Conservation (phyloP, 192 early-diverging fungal species). For the Dissophora globulifera region DNA sequence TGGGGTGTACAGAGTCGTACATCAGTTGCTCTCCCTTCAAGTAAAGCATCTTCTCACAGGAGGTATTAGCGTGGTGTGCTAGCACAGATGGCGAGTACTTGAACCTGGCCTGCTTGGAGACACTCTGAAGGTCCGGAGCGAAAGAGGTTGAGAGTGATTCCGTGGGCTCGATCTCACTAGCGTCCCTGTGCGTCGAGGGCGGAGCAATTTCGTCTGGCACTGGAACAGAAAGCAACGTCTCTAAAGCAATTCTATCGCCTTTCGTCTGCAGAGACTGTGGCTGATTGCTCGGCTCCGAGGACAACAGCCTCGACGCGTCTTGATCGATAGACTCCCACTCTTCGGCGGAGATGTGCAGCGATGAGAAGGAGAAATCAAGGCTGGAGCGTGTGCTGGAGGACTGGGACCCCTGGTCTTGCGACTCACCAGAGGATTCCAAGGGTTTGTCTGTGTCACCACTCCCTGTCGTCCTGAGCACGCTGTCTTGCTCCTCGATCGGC, state of each 20-base stretch:
- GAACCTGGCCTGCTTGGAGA: not conserved
- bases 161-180: no score
- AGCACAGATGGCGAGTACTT: constrained; percentile 42
- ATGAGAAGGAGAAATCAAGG: constrained; percentile 27
- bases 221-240: not conserved
- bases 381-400: constrained; percentile 1
- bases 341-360: constrained; percentile 18
- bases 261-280: not conserved
- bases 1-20: not conserved
- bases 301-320: not conserved
- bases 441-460: no score
- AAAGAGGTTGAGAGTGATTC: not conserved
- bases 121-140: not conserved
- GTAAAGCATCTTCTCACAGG: constrained; percentile 50
- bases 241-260: not conserved
- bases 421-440: no score
- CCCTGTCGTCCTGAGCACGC: not conserved
- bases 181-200: no score
- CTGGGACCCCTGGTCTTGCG: not conserved
- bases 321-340: constrained; percentile 24
- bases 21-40: constrained; percentile 32
- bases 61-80: constrained; percentile 37
- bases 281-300: not conserved
- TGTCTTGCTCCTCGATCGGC: not conserved
- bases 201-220: no score